Evolutionary conservation across 768 basidiomycete genomes (phyloP).

Genomic region (Lentinula aciculospora): DNA sequence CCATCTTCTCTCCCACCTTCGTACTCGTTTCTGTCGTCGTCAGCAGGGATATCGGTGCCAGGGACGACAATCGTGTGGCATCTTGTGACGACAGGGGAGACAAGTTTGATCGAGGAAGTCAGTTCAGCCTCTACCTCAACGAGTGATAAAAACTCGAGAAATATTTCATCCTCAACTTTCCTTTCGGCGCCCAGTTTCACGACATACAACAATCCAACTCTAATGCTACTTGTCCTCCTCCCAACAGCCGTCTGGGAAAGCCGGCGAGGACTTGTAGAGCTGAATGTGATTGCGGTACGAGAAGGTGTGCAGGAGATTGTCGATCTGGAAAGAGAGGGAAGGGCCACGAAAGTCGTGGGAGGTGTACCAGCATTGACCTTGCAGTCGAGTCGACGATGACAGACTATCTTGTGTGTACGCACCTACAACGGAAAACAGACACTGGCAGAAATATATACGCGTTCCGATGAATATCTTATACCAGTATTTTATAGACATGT

Average conservation of each 20-base stretch:
- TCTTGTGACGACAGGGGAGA: not conserved
- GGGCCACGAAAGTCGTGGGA: not conserved
- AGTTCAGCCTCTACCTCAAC: not conserved
- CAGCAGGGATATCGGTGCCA: not conserved
- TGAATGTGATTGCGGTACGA: conserved; percentile 1
- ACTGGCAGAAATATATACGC: too few relatives aligned
- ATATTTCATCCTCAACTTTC: not conserved
- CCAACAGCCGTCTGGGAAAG: conserved; percentile 1
- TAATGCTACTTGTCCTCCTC: not conserved
- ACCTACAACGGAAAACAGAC: too few relatives aligned
- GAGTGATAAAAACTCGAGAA: too few relatives aligned
- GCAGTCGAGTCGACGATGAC: not conserved
- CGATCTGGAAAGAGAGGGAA: not conserved
- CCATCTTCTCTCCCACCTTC: conserved; percentile 21
- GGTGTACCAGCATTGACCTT: not conserved
- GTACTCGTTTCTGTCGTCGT: not conserved
- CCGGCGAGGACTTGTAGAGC: conserved; percentile 1
- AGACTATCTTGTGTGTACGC: too few relatives aligned
- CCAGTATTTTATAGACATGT: not conserved
- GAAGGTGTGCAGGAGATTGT: not conserved
- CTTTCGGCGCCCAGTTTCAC: not conserved
- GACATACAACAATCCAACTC: not conserved
- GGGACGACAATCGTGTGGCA: conserved; percentile 6
- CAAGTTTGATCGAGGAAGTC: not conserved
- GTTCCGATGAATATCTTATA: not conserved